Percentiles rank a stretch among this genome's conserved stretches.
Conservation (phyloP, 805 yeast genomes). For the Kluyveromyces starmeri region DNA sequence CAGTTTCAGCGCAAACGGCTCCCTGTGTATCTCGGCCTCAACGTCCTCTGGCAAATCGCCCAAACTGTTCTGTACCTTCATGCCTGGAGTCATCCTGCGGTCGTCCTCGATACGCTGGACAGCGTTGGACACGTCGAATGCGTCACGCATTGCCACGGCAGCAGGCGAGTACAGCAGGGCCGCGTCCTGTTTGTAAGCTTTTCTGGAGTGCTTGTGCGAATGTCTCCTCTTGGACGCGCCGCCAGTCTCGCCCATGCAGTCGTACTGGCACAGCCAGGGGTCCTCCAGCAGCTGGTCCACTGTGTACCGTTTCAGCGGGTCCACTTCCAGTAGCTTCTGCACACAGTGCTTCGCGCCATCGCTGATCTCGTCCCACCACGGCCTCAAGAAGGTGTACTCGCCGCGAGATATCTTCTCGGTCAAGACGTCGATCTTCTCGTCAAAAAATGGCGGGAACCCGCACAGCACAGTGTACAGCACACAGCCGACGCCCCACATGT, state of each 20-base stretch:
- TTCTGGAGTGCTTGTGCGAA: conserved; percentile 12
- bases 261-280: conserved; percentile 50
- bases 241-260: conserved; percentile 12
- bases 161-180: conserved; percentile 50
- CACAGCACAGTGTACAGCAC: conserved; percentile 87
- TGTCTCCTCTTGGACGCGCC: conserved; percentile 8
- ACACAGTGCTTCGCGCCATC: conserved; percentile 64
- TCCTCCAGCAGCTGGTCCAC: conserved; percentile 59
- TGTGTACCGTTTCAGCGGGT: conserved; percentile 60
- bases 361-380: conserved; percentile 87
- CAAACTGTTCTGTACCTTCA: conserved; percentile 7
- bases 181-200: conserved; percentile 14
- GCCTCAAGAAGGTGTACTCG: conserved; percentile 61
- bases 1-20: conserved; percentile 30
- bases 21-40: conserved; percentile 24
- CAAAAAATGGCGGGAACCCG: conserved; percentile 97
- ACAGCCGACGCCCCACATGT: conserved; percentile 99
- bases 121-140: conserved; percentile 79
- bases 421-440: conserved; percentile 53
- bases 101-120: conserved; percentile 77
- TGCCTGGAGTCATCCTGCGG: conserved; percentile 9
- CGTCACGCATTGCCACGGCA: conserved; percentile 74
- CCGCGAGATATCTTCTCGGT: conserved; percentile 65
- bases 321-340: conserved; percentile 53
- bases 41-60: conserved; percentile 27